These are phyloP conservation scores for Articulospora tetracladia DNA, from an alignment of 495 filamentous ascomycete genomes.

Conservation along the genomic window DNA sequence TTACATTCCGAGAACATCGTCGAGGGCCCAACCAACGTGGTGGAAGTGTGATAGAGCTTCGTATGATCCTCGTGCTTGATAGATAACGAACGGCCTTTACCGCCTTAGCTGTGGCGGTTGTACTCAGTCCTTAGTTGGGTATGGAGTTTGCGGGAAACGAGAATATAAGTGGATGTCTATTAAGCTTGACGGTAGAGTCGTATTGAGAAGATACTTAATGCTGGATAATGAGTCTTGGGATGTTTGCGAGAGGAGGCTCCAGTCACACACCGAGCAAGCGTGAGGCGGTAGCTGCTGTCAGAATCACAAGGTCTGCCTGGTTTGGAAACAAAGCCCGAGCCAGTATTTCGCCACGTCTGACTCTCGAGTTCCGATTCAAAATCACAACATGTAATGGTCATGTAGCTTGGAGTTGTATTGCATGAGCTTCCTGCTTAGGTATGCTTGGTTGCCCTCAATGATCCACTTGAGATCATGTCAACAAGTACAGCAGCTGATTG, in stretches of 20 bases:
- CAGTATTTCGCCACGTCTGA: neutral
- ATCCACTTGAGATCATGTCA: neutral
- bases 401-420: neutral
- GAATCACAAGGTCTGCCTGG: neutral
- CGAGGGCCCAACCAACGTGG: neutral
- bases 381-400: neutral
- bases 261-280: neutral
- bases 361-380: neutral
- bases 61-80: neutral
- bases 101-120: neutral
- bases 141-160: neutral
- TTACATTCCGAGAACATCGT: slow-evolving; percentile 97
- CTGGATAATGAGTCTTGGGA: neutral
- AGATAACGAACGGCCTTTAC: slow-evolving; percentile 12
- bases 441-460: neutral
- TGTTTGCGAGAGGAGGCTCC: neutral
- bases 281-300: neutral
- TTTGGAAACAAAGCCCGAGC: neutral
- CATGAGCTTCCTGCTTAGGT: neutral
- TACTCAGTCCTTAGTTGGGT: slow-evolving; percentile 2
- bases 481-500: neutral
- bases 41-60: slow-evolving; percentile 3
- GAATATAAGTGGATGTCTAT: neutral
- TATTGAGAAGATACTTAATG: neutral
- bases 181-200: neutral